Conservation (phyloP, 129 eudicot genomes). For the Scalesia atractyloides region DNA sequence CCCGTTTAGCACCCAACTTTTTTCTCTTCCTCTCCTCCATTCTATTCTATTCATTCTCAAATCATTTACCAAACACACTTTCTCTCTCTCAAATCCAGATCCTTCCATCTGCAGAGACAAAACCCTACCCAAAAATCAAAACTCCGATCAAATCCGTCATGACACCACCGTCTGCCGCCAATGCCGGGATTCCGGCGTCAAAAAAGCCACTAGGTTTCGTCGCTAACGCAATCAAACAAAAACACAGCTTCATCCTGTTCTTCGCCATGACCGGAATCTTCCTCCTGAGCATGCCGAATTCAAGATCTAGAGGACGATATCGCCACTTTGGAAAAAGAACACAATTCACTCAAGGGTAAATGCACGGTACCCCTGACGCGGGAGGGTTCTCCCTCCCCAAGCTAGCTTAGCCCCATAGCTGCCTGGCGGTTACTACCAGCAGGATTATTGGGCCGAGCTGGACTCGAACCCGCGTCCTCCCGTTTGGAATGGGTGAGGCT, state of each 20-base stretch:
- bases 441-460: too few species aligned
- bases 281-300: constrained; percentile 61
- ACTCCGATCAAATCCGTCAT: constrained; percentile 19
- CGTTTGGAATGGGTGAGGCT: too few species aligned
- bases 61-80: too few species aligned
- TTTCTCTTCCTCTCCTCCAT: too few species aligned
- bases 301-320: constrained; percentile 61
- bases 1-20: too few species aligned
- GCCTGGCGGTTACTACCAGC: too few species aligned
- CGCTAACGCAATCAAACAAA: constrained; percentile 54
- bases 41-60: too few species aligned
- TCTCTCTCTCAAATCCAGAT: too few species aligned
- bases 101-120: neutral
- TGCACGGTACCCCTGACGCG: too few species aligned
- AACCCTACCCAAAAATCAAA: constrained; percentile 6
- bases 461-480: too few species aligned
- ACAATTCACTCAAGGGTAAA: constrained; percentile 25
- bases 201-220: constrained; percentile 45
- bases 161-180: constrained; percentile 46
- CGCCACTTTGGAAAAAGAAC: constrained; percentile 48
- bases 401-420: too few species aligned
- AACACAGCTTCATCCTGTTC: constrained; percentile 71
- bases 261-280: constrained; percentile 80
- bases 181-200: constrained; percentile 37
- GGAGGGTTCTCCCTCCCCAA: too few species aligned